These are phyloP conservation scores for Nicotiana sylvestris DNA, from an alignment of 257 asterid genomes.

Conservation along the genomic window DNA sequence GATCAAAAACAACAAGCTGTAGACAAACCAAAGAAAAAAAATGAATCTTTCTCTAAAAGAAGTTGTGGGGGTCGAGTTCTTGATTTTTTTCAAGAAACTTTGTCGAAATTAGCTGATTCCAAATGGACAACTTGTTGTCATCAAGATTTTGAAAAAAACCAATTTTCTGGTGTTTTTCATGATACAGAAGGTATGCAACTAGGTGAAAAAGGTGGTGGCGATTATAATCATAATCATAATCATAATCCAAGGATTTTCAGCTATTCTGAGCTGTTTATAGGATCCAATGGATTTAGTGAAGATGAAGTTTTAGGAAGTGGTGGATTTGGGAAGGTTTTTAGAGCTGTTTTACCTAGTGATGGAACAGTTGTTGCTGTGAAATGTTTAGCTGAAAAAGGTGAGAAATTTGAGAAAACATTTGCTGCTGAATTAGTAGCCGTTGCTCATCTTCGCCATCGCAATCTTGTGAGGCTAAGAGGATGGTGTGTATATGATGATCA, in stretches of 20 bases:
- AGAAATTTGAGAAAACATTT: slow-evolving; percentile 76
- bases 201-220: slow-evolving; percentile 21
- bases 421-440: slow-evolving; percentile 87
- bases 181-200: slow-evolving; percentile 75
- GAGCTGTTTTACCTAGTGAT: slow-evolving; percentile 82
- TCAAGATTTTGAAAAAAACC: slow-evolving; percentile 17
- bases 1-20: slow-evolving; percentile 10
- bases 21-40: background rate
- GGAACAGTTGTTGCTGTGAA: slow-evolving; percentile 82
- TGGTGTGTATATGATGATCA: slow-evolving; percentile 81
- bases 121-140: slow-evolving; percentile 39
- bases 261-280: slow-evolving; percentile 84
- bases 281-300: slow-evolving; percentile 61
- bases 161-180: slow-evolving; percentile 36
- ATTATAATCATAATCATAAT: slow-evolving; percentile 37
- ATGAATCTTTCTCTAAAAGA: slow-evolving; percentile 12
- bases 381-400: slow-evolving; percentile 76
- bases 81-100: slow-evolving; percentile 26
- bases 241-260: slow-evolving; percentile 71
- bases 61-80: slow-evolving; percentile 30
- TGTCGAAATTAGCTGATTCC: slow-evolving; percentile 35
- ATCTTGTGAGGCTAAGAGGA: slow-evolving; percentile 79
- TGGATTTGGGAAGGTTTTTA: slow-evolving; percentile 77
- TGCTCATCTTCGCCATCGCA: slow-evolving; percentile 98
- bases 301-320: slow-evolving; percentile 72